A percentile compares a stretch with the other conserved stretches of the same genome.
Conservation (phyloP, 257 asterid genomes). For the Mentha longifolia region DNA sequence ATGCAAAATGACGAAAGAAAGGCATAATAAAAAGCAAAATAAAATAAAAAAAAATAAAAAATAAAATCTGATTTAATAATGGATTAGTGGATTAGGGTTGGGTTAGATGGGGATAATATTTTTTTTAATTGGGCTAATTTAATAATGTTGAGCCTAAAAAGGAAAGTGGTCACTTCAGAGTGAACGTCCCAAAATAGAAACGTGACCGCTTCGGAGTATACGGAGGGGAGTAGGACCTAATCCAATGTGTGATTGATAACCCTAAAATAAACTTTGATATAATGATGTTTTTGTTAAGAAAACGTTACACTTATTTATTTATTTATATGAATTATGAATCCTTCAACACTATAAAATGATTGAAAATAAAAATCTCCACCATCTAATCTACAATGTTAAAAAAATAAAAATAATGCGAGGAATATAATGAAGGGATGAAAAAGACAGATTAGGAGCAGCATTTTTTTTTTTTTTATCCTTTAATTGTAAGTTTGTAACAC, state of each 20-base stretch:
- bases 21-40: too few species aligned
- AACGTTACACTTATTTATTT: not conserved
- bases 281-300: not conserved
- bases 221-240: too few species aligned
- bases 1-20: too few species aligned
- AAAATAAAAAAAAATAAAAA: too few species aligned
- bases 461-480: not conserved
- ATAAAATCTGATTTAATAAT: too few species aligned
- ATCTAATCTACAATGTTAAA: not conserved
- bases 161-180: too few species aligned
- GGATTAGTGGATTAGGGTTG: too few species aligned
- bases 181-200: too few species aligned
- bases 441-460: constrained; percentile 32
- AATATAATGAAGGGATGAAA: constrained; percentile 22
- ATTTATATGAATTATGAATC: not conserved
- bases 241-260: not conserved
- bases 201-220: too few species aligned
- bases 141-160: too few species aligned
- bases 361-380: constrained; percentile 12
- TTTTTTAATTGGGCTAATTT: too few species aligned
- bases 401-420: not conserved
- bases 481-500: constrained; percentile 16
- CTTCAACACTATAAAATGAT: not conserved
- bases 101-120: too few species aligned
- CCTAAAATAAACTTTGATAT: not conserved